phyloP scores from a whole-genome alignment of 2,329 filamentous ascomycete genomes.

The Sclerotinia spermophila region DNA sequence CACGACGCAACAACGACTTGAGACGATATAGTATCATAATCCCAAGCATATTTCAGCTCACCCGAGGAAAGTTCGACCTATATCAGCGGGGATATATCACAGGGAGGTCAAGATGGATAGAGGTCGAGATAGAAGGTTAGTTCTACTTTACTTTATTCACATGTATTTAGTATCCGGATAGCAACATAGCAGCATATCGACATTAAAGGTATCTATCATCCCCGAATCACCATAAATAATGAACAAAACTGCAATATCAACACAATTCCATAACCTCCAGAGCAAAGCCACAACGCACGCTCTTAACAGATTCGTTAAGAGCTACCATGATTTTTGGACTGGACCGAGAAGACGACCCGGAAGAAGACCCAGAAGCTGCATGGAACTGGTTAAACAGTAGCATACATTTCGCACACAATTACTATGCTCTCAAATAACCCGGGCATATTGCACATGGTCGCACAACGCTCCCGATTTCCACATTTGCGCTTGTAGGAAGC shows the following conservation, averaged over 20 bases:
- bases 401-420: background rate
- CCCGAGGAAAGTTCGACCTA: background rate
- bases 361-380: background rate
- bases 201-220: background rate
- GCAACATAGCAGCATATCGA: background rate
- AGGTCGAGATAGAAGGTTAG: slow-evolving; percentile 42
- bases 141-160: slow-evolving; percentile 21
- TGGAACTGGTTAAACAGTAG: background rate
- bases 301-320: background rate
- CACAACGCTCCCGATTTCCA: background rate
- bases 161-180: background rate
- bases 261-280: background rate
- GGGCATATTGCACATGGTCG: background rate
- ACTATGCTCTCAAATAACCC: slow-evolving; percentile 1
- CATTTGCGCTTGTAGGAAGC: slow-evolving; percentile 7
- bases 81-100: background rate
- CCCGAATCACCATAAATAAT: background rate
- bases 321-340: background rate
- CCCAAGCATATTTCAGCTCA: background rate
- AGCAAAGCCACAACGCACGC: background rate
- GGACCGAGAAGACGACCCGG: background rate
- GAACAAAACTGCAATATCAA: background rate
- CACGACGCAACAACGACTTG: background rate
- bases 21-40: slow-evolving; percentile 1
- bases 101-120: slow-evolving; percentile 7